Evolutionary conservation across 2,329 filamentous ascomycete genomes (phyloP).

Genomic region (Akanthomyces lecanii): DNA sequence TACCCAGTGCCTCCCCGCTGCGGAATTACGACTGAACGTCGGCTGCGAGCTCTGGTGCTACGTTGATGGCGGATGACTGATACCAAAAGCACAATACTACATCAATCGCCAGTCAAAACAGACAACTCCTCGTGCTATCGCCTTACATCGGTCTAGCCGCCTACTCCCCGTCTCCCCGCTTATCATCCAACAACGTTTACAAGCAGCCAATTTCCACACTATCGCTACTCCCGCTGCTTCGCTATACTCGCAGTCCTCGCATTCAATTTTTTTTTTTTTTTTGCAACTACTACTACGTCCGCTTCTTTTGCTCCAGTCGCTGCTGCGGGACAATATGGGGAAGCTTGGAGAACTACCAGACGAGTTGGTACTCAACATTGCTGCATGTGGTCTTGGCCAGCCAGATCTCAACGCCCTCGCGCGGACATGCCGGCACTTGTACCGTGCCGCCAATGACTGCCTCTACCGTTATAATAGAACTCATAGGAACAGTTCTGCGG

Average conservation of each 20-base stretch:
- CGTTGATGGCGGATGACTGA: too few relatives aligned
- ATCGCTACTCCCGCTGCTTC: too few relatives aligned
- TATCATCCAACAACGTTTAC: too few relatives aligned
- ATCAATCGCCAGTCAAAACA: not conserved
- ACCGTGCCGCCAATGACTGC: not conserved
- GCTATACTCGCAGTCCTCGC: too few relatives aligned
- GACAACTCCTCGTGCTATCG: not conserved
- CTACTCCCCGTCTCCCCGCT: slow-evolving; percentile 1
- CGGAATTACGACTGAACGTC: not conserved
- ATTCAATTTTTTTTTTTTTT: too few relatives aligned
- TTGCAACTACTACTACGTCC: too few relatives aligned
- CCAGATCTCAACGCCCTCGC: not conserved
- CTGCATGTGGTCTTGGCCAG: not conserved
- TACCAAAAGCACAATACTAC: not conserved
- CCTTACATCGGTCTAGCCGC: not conserved
- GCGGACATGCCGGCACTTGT: not conserved
- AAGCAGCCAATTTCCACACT: not conserved
- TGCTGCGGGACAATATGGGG: not conserved
- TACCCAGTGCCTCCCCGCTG: not conserved
- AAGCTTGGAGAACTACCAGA: not conserved
- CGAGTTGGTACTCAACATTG: slow-evolving; percentile 1
- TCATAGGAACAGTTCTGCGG: not conserved
- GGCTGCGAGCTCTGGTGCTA: not conserved
- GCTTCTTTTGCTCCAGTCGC: too few relatives aligned
- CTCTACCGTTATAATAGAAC: slow-evolving; percentile 9